A percentile compares a stretch with the other conserved stretches of the same genome.
Conservation (phyloP, 495 filamentous ascomycete species). For the Penicillium atrosanguineum region DNA sequence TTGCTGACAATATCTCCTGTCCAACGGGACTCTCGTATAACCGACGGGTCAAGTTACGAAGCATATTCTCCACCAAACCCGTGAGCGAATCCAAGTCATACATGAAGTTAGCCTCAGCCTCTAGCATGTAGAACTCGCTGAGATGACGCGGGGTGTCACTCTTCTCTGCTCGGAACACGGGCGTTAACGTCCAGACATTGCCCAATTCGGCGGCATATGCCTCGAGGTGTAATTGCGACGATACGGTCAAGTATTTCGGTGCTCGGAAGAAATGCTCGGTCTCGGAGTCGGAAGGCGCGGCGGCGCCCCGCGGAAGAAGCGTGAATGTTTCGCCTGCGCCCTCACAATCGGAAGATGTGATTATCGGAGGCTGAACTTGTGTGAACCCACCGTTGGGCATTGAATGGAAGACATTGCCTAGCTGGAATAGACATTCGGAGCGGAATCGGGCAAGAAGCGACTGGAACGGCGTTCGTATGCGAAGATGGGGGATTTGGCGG, state of each 20-base stretch:
- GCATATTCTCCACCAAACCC: constrained; percentile 72
- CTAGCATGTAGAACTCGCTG: constrained; percentile 98
- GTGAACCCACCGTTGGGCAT: constrained; percentile 60
- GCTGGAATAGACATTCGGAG: constrained; percentile 76
- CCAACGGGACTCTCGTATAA: constrained; percentile 57
- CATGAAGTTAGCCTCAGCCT: constrained; percentile 82
- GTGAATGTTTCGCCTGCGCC: constrained; percentile 96
- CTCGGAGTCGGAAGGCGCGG: constrained; percentile 30
- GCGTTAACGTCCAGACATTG: constrained; percentile 91
- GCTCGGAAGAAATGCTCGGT: constrained; percentile 68
- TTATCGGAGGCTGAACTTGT: constrained; percentile 87
- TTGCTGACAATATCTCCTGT: constrained; percentile 58
- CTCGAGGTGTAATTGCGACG: constrained; percentile 91
- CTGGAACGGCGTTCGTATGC: constrained; percentile 78
- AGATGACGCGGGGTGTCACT: constrained; percentile 93
- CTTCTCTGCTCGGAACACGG: constrained; percentile 90
- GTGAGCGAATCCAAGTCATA: constrained; percentile 68
- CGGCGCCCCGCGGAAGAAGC: constrained; percentile 47
- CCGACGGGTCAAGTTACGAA: constrained; percentile 57
- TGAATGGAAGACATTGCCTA: constrained; percentile 69
- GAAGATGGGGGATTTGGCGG: constrained; percentile 84
- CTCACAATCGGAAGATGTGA: constrained; percentile 97
- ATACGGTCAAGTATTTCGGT: constrained; percentile 94
- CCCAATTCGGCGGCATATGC: constrained; percentile 84
- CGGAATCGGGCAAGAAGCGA: constrained; percentile 77